Percentiles rank a stretch among this genome's conserved stretches.
Evolutionary conservation across 1,284 basidiomycete species (phyloP).

Genomic region (Dichomitus squalens): DNA sequence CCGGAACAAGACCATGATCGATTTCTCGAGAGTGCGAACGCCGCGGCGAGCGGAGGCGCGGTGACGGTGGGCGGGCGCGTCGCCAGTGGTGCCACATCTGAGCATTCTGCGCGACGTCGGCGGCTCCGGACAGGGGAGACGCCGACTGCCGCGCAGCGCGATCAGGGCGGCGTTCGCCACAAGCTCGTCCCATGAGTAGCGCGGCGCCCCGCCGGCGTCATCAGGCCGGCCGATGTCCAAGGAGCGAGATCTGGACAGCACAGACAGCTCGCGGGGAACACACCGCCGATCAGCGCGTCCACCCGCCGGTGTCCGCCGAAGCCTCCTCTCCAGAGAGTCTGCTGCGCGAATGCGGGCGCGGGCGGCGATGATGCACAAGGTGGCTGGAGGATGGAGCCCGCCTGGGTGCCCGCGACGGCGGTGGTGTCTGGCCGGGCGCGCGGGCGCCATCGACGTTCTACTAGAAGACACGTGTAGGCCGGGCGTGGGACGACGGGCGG

Average conservation of each 20-base stretch:
- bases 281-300: neutral
- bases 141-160: slow-evolving; percentile 4
- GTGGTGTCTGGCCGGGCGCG: slow-evolving; percentile 4
- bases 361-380: neutral
- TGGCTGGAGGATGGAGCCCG: neutral
- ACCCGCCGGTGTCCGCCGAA: too few species aligned
- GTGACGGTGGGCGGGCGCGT: too few species aligned
- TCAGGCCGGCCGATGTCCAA: neutral
- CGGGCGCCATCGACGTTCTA: slow-evolving; percentile 22
- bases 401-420: neutral
- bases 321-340: too few species aligned
- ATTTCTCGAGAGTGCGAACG: too few species aligned
- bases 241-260: neutral
- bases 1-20: too few species aligned
- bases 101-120: slow-evolving; percentile 5
- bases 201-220: slow-evolving; percentile 7
- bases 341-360: neutral
- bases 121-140: neutral
- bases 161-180: neutral
- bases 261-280: neutral
- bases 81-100: slow-evolving; percentile 9
- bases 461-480: slow-evolving; percentile 31
- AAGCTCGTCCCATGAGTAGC: neutral
- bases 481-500: slow-evolving; percentile 21
- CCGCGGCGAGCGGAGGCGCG: too few species aligned